Percentiles rank a stretch among this genome's conserved stretches.
phyloP scores from a whole-genome alignment of 2,329 filamentous ascomycete species.

The Ampelomyces quisqualis region DNA sequence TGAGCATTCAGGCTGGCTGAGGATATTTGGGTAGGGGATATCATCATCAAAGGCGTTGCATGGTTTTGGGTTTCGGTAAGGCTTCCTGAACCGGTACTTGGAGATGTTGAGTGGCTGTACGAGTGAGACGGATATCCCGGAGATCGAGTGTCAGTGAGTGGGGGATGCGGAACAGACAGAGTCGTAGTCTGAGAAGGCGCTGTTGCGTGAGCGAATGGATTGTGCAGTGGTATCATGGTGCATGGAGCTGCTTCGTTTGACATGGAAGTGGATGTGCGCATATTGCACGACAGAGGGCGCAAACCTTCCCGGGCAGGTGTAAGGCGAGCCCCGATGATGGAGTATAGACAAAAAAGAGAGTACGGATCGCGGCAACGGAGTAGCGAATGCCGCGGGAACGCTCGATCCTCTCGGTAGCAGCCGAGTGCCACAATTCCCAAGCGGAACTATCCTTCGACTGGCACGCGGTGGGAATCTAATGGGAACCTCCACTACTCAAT shows the following conservation, averaged over 20 bases:
- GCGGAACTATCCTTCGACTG: slow-evolving; percentile 21
- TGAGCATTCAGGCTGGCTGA: slow-evolving; percentile 66
- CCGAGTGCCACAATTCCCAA: slow-evolving; percentile 30
- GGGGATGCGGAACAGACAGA: slow-evolving; percentile 33
- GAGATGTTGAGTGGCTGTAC: slow-evolving; percentile 41
- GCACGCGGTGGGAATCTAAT: not conserved
- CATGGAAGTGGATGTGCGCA: slow-evolving; percentile 37
- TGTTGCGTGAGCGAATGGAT: slow-evolving; percentile 33
- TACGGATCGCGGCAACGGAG: no score
- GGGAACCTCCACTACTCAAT: slow-evolving; percentile 11
- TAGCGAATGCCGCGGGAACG: slow-evolving; percentile 27
- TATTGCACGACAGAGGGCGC: no score
- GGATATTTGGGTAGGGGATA: slow-evolving; percentile 45
- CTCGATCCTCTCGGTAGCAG: slow-evolving; percentile 35
- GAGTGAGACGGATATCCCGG: slow-evolving; percentile 34
- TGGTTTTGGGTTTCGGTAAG: slow-evolving; percentile 33
- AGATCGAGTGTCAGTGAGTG: slow-evolving; percentile 33
- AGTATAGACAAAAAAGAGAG: no score
- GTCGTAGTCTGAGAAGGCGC: slow-evolving; percentile 26
- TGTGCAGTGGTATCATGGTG: slow-evolving; percentile 36
- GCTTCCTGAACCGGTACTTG: slow-evolving; percentile 39
- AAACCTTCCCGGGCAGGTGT: no score
- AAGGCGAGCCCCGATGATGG: no score
- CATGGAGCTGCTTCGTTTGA: slow-evolving; percentile 39
- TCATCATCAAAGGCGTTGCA: slow-evolving; percentile 42